phyloP scores from a whole-genome alignment of 2,329 filamentous ascomycete species.

The Neonectria magnoliae region DNA sequence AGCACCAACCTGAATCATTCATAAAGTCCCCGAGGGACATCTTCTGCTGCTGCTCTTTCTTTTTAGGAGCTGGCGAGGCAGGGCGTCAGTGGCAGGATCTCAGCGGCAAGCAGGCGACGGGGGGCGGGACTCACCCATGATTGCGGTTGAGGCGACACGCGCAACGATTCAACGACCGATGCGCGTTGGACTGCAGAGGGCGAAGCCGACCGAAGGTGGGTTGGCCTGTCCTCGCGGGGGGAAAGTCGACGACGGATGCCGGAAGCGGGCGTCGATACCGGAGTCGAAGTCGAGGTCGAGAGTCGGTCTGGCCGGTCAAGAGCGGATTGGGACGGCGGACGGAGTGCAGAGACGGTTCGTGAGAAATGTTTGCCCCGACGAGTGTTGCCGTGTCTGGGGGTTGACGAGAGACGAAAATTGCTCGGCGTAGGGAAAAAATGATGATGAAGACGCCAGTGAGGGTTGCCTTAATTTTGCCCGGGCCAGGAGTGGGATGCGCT shows the following conservation, averaged over 20 bases:
- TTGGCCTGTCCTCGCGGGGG: slow-evolving; percentile 38
- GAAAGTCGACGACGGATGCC: slow-evolving; percentile 1
- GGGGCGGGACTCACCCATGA: slow-evolving; percentile 63
- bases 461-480: slow-evolving; percentile 57
- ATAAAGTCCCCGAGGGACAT: slow-evolving; percentile 98
- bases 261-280: slow-evolving; percentile 22
- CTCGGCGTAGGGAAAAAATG: slow-evolving; percentile 53
- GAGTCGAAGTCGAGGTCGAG: slow-evolving; percentile 16
- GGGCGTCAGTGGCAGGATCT: slow-evolving; percentile 16
- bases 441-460: slow-evolving; percentile 51
- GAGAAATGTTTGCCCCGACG: slow-evolving; percentile 49
- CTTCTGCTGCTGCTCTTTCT: slow-evolving; percentile 91
- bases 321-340: slow-evolving; percentile 24
- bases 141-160: slow-evolving; percentile 63
- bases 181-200: slow-evolving; percentile 49
- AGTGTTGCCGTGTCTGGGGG: slow-evolving; percentile 54
- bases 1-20: slow-evolving; percentile 81
- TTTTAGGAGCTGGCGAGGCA: slow-evolving; percentile 78
- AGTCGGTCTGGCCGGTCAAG: slow-evolving; percentile 6
- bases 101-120: slow-evolving; percentile 10
- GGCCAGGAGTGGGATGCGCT: slow-evolving; percentile 54
- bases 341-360: slow-evolving; percentile 34
- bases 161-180: slow-evolving; percentile 56
- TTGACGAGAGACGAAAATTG: slow-evolving; percentile 57
- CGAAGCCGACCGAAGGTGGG: slow-evolving; percentile 44